These are phyloP conservation scores for Boletus sensibilis DNA, from an alignment of 768 basidiomycete species.

Conservation along the genomic window DNA sequence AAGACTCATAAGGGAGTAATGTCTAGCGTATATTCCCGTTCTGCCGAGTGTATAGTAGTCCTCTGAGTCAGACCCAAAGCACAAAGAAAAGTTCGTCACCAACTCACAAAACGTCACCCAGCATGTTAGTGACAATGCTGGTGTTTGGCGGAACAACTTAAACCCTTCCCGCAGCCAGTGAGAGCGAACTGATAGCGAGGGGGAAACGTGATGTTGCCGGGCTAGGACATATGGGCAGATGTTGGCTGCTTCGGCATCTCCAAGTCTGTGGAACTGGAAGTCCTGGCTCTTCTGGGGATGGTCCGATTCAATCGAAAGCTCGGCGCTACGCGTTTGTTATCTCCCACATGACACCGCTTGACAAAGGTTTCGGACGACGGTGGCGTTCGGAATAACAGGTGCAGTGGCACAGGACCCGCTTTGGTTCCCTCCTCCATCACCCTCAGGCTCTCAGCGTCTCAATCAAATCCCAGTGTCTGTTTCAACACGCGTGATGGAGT, in stretches of 20 bases:
- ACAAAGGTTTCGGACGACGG: background rate
- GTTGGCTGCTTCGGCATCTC: background rate
- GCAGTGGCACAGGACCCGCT: background rate
- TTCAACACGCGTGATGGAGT: constrained; percentile 7
- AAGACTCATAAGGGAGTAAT: background rate
- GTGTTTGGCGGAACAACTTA: background rate
- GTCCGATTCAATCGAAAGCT: background rate
- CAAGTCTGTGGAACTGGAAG: background rate
- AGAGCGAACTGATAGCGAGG: background rate
- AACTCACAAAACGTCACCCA: background rate
- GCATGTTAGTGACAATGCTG: too few species aligned
- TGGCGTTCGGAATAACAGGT: background rate
- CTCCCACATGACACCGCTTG: background rate
- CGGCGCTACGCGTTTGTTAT: background rate
- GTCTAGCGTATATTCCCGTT: background rate
- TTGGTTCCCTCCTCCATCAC: background rate
- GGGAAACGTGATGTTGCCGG: background rate
- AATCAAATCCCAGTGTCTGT: background rate
- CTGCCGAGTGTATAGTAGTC: background rate
- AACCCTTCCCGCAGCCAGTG: background rate
- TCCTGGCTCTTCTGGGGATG: background rate
- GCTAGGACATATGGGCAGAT: background rate
- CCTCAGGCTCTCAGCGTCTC: background rate
- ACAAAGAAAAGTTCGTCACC: background rate
- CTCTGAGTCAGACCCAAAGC: background rate